These are phyloP conservation scores for Santalum album DNA, from an alignment of 164 flowering plant genomes.

Conservation along the genomic window DNA sequence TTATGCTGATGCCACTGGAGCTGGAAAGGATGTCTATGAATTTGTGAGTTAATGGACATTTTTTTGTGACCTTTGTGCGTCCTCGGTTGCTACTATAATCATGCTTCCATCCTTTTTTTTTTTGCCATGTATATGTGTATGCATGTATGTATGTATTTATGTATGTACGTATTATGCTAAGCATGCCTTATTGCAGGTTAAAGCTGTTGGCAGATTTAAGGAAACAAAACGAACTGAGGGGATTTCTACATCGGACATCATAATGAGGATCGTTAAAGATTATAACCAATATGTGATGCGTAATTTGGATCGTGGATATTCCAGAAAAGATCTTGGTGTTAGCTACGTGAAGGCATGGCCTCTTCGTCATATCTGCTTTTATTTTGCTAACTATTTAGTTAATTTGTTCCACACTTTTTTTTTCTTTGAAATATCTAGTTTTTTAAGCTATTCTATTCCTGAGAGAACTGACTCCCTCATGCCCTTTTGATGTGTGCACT, in stretches of 20 bases:
- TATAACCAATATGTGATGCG: constrained; percentile 93
- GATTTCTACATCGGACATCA: constrained; percentile 75
- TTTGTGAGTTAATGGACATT: constrained; percentile 42
- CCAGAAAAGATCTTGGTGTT: constrained; percentile 89
- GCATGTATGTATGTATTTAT: too few species aligned
- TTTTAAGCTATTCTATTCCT: too few species aligned
- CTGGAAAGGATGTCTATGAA: constrained; percentile 71
- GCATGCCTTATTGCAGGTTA: constrained; percentile 36
- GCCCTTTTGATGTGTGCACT: too few species aligned
- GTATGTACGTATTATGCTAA: too few species aligned
- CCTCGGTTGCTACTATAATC: too few species aligned
- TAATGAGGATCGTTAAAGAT: constrained; percentile 91
- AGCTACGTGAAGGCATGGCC: constrained; percentile 83
- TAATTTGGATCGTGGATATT: constrained; percentile 88
- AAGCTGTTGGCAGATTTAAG: constrained; percentile 61
- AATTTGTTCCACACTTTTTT: too few species aligned
- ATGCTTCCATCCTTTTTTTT: too few species aligned
- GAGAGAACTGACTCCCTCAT: too few species aligned
- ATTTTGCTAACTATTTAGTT: too few species aligned
- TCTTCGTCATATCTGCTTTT: not conserved
- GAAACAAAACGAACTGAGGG: constrained; percentile 83
- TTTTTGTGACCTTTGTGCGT: too few species aligned
- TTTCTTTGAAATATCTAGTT: too few species aligned
- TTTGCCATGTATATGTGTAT: too few species aligned
- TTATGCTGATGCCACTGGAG: constrained; percentile 73